Evolutionary conservation across 2,329 filamentous ascomycete species (phyloP).

Genomic region (Fulvia fulva): DNA sequence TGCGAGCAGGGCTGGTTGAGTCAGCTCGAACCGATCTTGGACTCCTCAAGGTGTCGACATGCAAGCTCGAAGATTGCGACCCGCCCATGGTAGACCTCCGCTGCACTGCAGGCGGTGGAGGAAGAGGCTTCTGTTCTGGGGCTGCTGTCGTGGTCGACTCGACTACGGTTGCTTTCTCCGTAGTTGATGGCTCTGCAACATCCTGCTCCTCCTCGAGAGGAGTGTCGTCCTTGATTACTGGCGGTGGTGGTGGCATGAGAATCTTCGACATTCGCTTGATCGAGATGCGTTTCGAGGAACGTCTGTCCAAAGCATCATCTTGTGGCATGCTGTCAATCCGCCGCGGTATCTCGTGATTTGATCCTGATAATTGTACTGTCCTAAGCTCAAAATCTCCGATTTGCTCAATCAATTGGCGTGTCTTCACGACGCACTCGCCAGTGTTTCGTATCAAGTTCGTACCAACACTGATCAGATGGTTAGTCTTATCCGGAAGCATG

Average conservation of each 20-base stretch:
- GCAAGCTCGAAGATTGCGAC: conserved; percentile 15
- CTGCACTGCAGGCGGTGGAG: conserved; percentile 5
- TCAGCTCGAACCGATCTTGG: conserved; percentile 11
- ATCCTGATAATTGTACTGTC: not conserved
- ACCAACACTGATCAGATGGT: conserved; percentile 27
- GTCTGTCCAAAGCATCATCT: not conserved
- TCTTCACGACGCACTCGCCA: conserved; percentile 85
- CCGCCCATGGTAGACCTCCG: conserved; percentile 11
- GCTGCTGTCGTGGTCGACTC: conserved; percentile 5
- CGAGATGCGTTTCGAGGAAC: conserved; percentile 19
- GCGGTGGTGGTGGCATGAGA: conserved; percentile 14
- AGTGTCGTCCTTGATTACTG: not conserved
- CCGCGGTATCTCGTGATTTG: conserved; percentile 9
- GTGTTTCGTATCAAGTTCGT: conserved; percentile 63
- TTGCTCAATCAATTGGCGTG: conserved; percentile 77
- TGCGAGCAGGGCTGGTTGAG: conserved; percentile 34
- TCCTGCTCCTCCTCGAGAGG: not conserved
- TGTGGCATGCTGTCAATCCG: conserved; percentile 10
- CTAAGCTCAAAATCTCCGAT: conserved; percentile 47
- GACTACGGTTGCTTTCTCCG: not conserved
- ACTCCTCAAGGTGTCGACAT: conserved; percentile 16
- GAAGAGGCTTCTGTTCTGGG: conserved; percentile 8
- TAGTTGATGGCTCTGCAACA: not conserved
- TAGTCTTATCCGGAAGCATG: conserved; percentile 58
- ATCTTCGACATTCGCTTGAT: conserved; percentile 19